A percentile compares a stretch with the other conserved stretches of the same genome.
Evolutionary conservation across 768 basidiomycete genomes (phyloP).

Genomic region (Leccinum rimulosum): DNA sequence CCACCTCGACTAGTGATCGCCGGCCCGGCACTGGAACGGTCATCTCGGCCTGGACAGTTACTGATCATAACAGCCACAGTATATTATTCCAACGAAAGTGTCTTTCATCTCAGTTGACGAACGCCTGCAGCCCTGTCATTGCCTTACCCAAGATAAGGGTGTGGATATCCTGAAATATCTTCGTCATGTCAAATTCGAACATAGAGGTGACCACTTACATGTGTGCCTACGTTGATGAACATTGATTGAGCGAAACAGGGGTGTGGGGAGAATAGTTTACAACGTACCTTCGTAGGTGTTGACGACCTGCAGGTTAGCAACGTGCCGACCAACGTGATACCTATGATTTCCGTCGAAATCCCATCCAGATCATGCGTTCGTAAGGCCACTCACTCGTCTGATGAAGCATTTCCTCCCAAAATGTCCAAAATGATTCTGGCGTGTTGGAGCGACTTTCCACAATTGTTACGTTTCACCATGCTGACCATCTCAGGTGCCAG

Average conservation of each 20-base stretch:
- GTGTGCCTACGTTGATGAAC: constrained; percentile 44
- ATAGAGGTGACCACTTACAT: constrained; percentile 39
- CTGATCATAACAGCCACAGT: neutral
- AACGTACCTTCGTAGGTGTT: constrained; percentile 88
- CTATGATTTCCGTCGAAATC: constrained; percentile 34
- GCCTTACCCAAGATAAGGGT: constrained; percentile 93
- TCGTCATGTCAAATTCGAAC: constrained; percentile 3
- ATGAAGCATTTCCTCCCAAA: constrained; percentile 89
- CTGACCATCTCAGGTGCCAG: constrained; percentile 91
- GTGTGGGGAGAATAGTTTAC: neutral
- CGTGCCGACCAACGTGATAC: constrained; percentile 93
- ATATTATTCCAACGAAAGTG: neutral
- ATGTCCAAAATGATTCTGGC: constrained; percentile 82
- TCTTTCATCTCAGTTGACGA: constrained; percentile 49
- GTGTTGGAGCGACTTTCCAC: constrained; percentile 88
- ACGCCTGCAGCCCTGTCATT: constrained; percentile 86
- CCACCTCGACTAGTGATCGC: neutral
- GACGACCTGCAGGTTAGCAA: constrained; percentile 91
- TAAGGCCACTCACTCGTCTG: constrained; percentile 71
- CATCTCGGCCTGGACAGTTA: neutral
- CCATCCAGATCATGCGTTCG: neutral
- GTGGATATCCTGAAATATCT: constrained; percentile 68
- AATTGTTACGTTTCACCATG: constrained; percentile 93
- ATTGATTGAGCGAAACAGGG: constrained; percentile 2
- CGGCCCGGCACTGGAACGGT: neutral